Evolutionary conservation across 306 rosid genomes (phyloP), one percentile per base, ranked within the genome.

Genomic region (Vigna hirtella): DNA sequence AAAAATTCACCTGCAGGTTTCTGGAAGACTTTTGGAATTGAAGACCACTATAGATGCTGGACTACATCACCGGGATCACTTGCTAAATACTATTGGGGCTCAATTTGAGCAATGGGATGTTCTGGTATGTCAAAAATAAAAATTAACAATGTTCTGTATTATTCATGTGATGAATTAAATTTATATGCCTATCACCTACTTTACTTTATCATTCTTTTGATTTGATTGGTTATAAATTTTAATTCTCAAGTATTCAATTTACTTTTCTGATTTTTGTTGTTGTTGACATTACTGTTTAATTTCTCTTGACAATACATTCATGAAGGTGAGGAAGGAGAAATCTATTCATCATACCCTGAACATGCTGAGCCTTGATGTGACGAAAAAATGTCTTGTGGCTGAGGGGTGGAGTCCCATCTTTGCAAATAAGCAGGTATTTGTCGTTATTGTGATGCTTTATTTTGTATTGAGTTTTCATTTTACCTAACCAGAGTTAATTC

Each of bases 361-460:
- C 88, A 94, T 94, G 98, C 90, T 94, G 70, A 94, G 98, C 82
- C 90, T 92, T 79, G 98, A 94, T 77, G 98, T 94, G 77, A 92
- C 98, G 0, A 94, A 89, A 86, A 92, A 94, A 78, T 94, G 98
- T 87, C 92, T 94, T 10, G 98, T 94, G 67, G 98, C 87, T 66
- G 98, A 94, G 86, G 97, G 97, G 57, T 94, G 98, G 98, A 87
- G 97, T 87, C 98, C 98, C 63, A 72, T 89, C 81, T 89, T 89
- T 88, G 97, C 92, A 48, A 66, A 91, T 81, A 89, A 89, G 78
- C 95, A 90, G 98, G 98, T 90, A 82, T 69, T 43, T 34, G 20
- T 78, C 47, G 40, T 59, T 67, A 34, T 9, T 71, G 70, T 42
- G 63, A 8, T 70, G 43, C 65, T 67, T 22, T 45, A 34, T 63